A percentile compares a stretch with the other conserved stretches of the same genome.
These are phyloP conservation scores for Dendrobium huoshanense DNA, from an alignment of 106 monocot species.

Conservation along the genomic window DNA sequence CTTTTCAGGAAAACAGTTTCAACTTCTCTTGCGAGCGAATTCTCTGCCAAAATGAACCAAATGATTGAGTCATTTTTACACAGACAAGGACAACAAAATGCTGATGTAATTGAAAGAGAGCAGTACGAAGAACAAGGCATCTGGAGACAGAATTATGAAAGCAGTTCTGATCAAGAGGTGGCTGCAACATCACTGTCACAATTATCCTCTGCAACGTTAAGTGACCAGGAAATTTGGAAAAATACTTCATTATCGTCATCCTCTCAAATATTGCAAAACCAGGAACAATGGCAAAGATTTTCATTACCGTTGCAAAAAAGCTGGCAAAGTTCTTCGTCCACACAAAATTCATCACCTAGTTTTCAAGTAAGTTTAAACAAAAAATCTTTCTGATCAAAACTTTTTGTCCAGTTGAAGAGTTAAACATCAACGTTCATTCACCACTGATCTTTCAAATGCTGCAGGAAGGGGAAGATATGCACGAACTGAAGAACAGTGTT, in stretches of 20 bases:
- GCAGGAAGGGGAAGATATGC: conserved; percentile 39
- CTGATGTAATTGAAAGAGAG: conserved; percentile 19
- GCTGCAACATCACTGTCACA: conserved; percentile 27
- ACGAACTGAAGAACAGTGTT: conserved; percentile 43
- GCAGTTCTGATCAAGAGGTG: conserved; percentile 24
- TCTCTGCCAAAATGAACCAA: conserved; percentile 45
- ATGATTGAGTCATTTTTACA: conserved; percentile 34
- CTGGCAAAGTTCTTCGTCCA: conserved; percentile 27
- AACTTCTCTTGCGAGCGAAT: conserved; percentile 47
- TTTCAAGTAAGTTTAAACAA: conserved; percentile 20
- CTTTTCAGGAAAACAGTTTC: conserved; percentile 50
- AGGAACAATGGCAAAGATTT: conserved; percentile 24
- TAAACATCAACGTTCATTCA: background rate
- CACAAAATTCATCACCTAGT: conserved; percentile 18
- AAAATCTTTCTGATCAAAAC: background rate
- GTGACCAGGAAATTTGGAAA: conserved; percentile 21
- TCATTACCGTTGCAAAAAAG: conserved; percentile 21
- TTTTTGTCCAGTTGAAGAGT: background rate
- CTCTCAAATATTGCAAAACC: conserved; percentile 14
- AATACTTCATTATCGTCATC: conserved; percentile 21
- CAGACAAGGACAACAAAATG: conserved; percentile 27
- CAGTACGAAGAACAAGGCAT: conserved; percentile 13
- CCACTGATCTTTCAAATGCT: background rate
- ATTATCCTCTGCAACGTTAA: conserved; percentile 5
- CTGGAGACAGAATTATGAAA: conserved; percentile 26